Conservation (phyloP, 176 grass and related monocot species). For the Poa annua region DNA sequence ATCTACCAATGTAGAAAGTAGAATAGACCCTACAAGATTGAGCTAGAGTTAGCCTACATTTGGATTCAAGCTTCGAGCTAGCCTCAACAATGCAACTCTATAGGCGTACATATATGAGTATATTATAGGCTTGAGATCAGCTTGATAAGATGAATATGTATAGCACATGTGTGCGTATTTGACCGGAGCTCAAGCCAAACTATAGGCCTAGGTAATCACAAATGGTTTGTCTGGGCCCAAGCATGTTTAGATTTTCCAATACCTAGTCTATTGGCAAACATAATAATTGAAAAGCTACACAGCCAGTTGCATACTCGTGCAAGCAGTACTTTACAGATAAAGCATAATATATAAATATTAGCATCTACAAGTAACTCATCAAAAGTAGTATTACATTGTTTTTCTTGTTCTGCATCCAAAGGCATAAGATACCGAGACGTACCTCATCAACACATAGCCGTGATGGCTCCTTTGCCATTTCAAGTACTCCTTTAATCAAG, state of each 20-base stretch:
- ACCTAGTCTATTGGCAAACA: background rate
- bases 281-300: constrained; percentile 2
- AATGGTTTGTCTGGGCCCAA: constrained; percentile 8
- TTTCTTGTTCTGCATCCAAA: constrained; percentile 22
- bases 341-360: constrained; percentile 27
- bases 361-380: constrained; percentile 15
- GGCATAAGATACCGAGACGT: constrained; percentile 23
- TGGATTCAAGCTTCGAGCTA: background rate
- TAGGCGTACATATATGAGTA: background rate
- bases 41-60: background rate
- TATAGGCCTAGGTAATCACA: background rate
- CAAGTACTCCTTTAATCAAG: constrained; percentile 89
- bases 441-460: constrained; percentile 90
- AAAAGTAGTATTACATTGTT: constrained; percentile 19
- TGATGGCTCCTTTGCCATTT: constrained; percentile 95
- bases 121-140: constrained; percentile 6
- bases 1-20: background rate
- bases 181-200: background rate
- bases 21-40: background rate
- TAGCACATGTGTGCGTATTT: background rate
- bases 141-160: background rate
- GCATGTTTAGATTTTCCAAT: background rate
- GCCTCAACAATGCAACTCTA: background rate
- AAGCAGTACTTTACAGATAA: constrained; percentile 20
- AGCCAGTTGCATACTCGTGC: background rate